A percentile compares a stretch with the other conserved stretches of the same genome.
These are phyloP conservation scores for Teunomyces panamensis DNA, from an alignment of 805 yeast species.

Conservation along the genomic window DNA sequence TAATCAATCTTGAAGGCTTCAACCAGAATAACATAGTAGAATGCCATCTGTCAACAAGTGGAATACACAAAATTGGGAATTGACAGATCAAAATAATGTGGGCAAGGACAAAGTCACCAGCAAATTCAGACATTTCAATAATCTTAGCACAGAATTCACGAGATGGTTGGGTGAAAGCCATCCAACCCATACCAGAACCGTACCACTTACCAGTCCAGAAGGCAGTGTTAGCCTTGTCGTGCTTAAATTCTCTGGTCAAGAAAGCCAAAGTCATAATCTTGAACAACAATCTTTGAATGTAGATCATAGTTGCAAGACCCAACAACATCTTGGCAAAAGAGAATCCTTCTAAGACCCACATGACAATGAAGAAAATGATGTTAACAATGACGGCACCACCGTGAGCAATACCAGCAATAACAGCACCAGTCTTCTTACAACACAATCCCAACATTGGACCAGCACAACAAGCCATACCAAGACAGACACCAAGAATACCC, in stretches of 20 bases:
- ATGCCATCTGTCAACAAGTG: conserved; percentile 94
- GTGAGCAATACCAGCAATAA: conserved; percentile 93
- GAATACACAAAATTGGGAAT: conserved; percentile 81
- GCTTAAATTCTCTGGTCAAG: conserved; percentile 94
- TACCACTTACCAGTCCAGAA: conserved; percentile 99
- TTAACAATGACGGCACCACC: conserved; percentile 90
- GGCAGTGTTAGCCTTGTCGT: conserved; percentile 92
- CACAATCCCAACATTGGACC: conserved; percentile 95
- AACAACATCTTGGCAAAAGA: conserved; percentile 80
- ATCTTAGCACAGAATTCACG: conserved; percentile 95
- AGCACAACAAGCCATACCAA: conserved; percentile 90
- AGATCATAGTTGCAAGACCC: conserved; percentile 80
- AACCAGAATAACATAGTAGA: conserved; percentile 98
- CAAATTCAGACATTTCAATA: conserved; percentile 91
- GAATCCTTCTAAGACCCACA: conserved; percentile 98
- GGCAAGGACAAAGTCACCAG: conserved; percentile 94
- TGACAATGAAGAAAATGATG: conserved; percentile 82
- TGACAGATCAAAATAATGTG: conserved; percentile 85
- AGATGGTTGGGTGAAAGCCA: conserved; percentile 92
- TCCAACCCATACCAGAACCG: conserved; percentile 87
- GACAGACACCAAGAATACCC: conserved; percentile 76
- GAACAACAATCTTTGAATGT: conserved; percentile 84
- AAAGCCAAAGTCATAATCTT: conserved; percentile 74
- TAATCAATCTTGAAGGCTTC: conserved; percentile 91
- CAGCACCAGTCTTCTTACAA: conserved; percentile 96